Evolutionary conservation across 2,329 filamentous ascomycete genomes (phyloP), one percentile per base, ranked within the genome.

Genomic region (Stagonosporopsis tanaceti): DNA sequence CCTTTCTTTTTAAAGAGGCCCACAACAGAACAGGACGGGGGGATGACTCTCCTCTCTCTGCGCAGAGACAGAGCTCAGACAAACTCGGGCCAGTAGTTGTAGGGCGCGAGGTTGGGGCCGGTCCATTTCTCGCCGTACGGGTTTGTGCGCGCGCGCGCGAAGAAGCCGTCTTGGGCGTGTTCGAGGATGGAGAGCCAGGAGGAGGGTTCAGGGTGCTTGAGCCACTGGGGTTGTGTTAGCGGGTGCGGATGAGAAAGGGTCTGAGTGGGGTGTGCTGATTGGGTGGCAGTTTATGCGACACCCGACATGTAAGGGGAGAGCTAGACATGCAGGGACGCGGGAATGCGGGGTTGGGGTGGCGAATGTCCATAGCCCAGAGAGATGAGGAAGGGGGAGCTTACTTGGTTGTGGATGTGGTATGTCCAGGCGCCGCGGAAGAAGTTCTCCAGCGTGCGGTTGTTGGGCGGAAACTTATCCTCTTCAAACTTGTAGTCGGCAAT

Each of bases 391-490:
- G 25, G n/a, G 27, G 38, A 59, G 70, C 79, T 71, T 71, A 84
- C 82, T 75, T 84, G 83, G 61, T 85, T 85, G 65, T 85, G 83
- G 57, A 85, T 80, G 66, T 85, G 83, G 66, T 85, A 85, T 27
- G 81, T 84, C 81, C 81, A 85, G 22, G 82, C 80, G 1, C 83
- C 83, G 6, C 79, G 76, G 73, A 85, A 85, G 71, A 85, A 85
- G 63, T 85, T 82, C 65, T 83, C 80, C 45, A 85, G 54, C 0
- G 82, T 85, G 37, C 83, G 78, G 64, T 85, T 85, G 60, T 81
- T 85, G n/a, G 82, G 82, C 17, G 82, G 81, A 64, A 81, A 85
- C 32, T 79, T 79, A 65, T 85, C 82, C 51, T 82, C 78, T 17
- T 80, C 75, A 20, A 82, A 69, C 20, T 72, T 72, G 66, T 85